A percentile compares a stretch with the other conserved stretches of the same genome.
Conservation (phyloP, 257 asterid genomes). For the Ilex asprella region DNA sequence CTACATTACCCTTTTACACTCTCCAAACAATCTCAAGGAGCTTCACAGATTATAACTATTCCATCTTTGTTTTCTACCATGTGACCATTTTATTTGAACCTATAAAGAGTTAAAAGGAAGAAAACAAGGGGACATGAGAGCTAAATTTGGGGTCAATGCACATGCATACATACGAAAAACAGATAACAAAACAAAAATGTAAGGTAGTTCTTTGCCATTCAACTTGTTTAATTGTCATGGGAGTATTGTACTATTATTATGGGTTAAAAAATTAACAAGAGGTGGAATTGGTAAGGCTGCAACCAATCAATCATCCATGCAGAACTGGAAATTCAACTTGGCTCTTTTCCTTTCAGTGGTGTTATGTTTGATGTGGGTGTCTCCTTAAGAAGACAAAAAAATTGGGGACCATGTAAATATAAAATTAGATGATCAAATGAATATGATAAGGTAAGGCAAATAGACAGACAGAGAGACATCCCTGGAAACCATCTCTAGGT, state of each 20-base stretch:
- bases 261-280: neutral
- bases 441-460: neutral
- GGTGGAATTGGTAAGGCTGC: slow-evolving; percentile 4
- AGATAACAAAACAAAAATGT: neutral
- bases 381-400: slow-evolving; percentile 10
- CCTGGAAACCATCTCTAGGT: slow-evolving; percentile 4
- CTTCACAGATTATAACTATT: too few relatives aligned
- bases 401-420: slow-evolving; percentile 28
- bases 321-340: slow-evolving; percentile 3
- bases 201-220: neutral
- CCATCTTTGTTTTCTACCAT: too few relatives aligned
- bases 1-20: too few relatives aligned
- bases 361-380: slow-evolving; percentile 9
- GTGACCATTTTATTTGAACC: too few relatives aligned
- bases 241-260: neutral
- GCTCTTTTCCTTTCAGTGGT: slow-evolving; percentile 7
- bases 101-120: too few relatives aligned
- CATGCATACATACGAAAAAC: slow-evolving; percentile 17
- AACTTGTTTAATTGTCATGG: neutral
- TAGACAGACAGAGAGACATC: slow-evolving; percentile 5
- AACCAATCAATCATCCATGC: slow-evolving; percentile 17
- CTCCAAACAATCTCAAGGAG: too few relatives aligned
- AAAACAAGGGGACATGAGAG: slow-evolving; percentile 24
- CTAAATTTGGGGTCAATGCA: slow-evolving; percentile 29
- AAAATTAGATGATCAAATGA: neutral